These are phyloP conservation scores for Teratosphaeria gauchensis DNA, from an alignment of 2,329 filamentous ascomycete genomes.

Conservation along the genomic window DNA sequence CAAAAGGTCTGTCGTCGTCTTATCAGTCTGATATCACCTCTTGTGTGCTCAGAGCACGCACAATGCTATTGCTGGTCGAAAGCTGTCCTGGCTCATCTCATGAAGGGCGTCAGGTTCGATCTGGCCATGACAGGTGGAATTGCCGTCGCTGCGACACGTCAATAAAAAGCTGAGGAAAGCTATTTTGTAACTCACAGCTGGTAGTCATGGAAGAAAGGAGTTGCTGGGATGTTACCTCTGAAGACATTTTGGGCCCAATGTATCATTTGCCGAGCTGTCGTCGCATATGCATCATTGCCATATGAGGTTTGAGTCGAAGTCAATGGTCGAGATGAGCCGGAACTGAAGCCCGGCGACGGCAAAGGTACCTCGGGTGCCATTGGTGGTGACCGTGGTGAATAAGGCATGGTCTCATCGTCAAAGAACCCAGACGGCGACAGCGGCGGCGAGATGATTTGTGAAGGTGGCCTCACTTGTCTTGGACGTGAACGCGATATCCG, in stretches of 20 bases:
- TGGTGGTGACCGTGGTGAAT: constrained; percentile 15
- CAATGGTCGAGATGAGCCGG: constrained; percentile 32
- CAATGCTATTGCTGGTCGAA: constrained; percentile 31
- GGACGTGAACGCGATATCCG: neutral
- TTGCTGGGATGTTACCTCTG: constrained; percentile 31
- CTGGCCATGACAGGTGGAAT: constrained; percentile 14
- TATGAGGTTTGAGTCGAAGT: constrained; percentile 25
- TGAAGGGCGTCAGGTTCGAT: constrained; percentile 12
- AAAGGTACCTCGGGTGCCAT: constrained; percentile 29
- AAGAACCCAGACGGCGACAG: constrained; percentile 8
- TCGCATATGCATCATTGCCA: constrained; percentile 10
- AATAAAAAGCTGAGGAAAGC: neutral
- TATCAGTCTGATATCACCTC: neutral
- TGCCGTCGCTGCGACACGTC: constrained; percentile 8
- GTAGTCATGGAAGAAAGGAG: constrained; percentile 24
- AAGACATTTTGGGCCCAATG: constrained; percentile 39
- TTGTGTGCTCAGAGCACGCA: constrained; percentile 7
- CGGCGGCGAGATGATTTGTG: neutral
- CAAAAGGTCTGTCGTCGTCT: constrained; percentile 33
- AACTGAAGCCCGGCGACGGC: constrained; percentile 33
- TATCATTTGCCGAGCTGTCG: constrained; percentile 8
- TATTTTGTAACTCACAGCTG: constrained; percentile 5
- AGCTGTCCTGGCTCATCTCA: constrained; percentile 26
- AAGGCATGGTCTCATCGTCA: constrained; percentile 7
- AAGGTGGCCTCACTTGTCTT: neutral